These are phyloP conservation scores for Suillus americanus DNA, from an alignment of 768 basidiomycete species.

Conservation along the genomic window DNA sequence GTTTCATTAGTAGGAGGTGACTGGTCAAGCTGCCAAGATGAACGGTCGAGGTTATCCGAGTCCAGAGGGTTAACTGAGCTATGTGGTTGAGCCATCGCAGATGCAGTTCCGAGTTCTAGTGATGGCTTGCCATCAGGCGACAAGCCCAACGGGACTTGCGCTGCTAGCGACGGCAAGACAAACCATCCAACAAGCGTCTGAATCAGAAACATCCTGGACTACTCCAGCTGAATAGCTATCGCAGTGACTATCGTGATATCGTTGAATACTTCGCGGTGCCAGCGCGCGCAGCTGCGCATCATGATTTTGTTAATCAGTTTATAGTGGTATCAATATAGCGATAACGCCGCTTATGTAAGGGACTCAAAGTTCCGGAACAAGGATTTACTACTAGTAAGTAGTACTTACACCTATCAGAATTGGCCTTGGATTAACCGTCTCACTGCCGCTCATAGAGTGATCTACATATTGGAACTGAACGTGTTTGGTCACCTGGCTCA, in stretches of 20 bases:
- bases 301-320: too few species aligned
- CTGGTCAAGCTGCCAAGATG: constrained; percentile 24
- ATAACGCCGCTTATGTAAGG: too few species aligned
- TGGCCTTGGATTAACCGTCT: too few species aligned
- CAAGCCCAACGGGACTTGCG: neutral
- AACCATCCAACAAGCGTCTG: neutral
- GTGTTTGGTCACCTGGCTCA: too few species aligned
- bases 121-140: neutral
- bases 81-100: neutral
- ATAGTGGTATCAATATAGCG: too few species aligned
- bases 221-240: neutral
- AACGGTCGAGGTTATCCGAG: neutral
- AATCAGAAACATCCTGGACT: neutral
- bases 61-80: neutral
- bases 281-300: too few species aligned
- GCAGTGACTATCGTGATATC: neutral
- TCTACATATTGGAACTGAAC: too few species aligned
- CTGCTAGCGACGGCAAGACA: neutral
- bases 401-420: too few species aligned
- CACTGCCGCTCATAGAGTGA: too few species aligned
- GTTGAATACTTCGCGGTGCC: constrained; percentile 17
- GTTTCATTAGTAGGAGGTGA: constrained; percentile 28
- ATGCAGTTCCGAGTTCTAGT: neutral
- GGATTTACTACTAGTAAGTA: too few species aligned
- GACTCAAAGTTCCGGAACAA: too few species aligned